phyloP scores from a whole-genome alignment of 1,284 basidiomycete genomes.

The Pisolithus thermaeus region DNA sequence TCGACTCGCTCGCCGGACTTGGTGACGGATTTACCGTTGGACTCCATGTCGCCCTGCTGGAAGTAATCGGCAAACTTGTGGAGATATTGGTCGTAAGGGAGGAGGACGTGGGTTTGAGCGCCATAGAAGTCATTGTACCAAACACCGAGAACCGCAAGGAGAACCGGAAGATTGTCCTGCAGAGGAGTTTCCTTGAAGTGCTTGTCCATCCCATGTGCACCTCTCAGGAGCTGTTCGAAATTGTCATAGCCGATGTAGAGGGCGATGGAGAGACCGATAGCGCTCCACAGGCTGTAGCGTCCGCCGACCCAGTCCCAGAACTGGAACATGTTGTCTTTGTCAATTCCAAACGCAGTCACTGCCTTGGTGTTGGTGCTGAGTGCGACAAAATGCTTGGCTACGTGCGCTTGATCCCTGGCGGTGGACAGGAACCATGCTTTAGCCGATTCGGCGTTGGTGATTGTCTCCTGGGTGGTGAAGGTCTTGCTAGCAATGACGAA shows the following conservation, averaged over 20 bases:
- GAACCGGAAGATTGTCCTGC: conserved; percentile 88
- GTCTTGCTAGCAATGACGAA: conserved; percentile 99
- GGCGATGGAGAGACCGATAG: conserved; percentile 94
- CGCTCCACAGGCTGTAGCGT: conserved; percentile 97
- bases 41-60: conserved; percentile 99
- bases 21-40: conserved; percentile 95
- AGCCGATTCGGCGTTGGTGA: conserved; percentile 95
- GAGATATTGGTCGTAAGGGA: conserved; percentile 98
- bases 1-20: conserved; percentile 89
- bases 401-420: conserved; percentile 85
- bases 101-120: conserved; percentile 89
- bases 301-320: conserved; percentile 99
- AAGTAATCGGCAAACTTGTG: conserved; percentile 99
- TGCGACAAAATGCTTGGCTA: conserved; percentile 98
- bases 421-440: conserved; percentile 89
- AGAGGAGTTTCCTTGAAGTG: conserved; percentile 90
- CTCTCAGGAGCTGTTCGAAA: conserved; percentile 86
- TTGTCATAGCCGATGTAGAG: conserved; percentile 92
- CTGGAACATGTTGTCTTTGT: conserved; percentile 94
- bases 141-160: conserved; percentile 88
- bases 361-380: conserved; percentile 94
- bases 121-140: conserved; percentile 99
- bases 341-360: conserved; percentile 94
- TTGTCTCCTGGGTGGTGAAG: conserved; percentile 99
- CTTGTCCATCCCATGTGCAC: conserved; percentile 96